Evolutionary conservation across 2,329 filamentous ascomycete species (phyloP), one percentile per base, ranked within the genome.

Genomic region (Beauveria rudraprayagi): DNA sequence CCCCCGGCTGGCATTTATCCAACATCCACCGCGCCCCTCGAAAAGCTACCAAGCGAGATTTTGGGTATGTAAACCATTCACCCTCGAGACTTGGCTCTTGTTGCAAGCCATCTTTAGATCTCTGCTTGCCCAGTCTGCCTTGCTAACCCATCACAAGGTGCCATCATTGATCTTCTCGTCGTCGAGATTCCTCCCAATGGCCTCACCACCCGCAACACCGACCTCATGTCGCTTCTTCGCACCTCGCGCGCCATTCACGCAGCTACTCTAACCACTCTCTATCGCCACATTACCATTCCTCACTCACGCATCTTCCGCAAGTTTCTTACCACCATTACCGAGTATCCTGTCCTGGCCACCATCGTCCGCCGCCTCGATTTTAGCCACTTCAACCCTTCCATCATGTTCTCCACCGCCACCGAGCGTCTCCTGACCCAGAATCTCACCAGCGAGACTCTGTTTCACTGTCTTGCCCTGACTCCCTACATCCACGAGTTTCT

Each of bases 301-400:
- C 90, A 92, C 77, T 93, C 90, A 28, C 80, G 86, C 63, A 91
- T 92, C 71, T 94, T 92, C 76, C 86, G 86, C 70, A 93, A 93
- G 74, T 91, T 92, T 67, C 81, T 92, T 54, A 78, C 80, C 62
- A 89, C 90, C 68, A 79, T 93, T 65, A 77, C 78, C 51, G 76
- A 82, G 62, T 86, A 92, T 70, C 83, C 85, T 2, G 78, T 85
- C 9, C 78, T 92, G 59, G 90, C 90, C 51, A 87, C 85, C 46
- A 85, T 92, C 67, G 89, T 93, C 50, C 85, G 88, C 62, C 87
- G 90, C 56, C 77, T 93, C 51, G 90, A 94, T 75, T 92, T 94
- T 69, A 92, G 89, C 64, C 90, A 92, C 77, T 92, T 92, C 75
- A 92, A 91, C 71, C 90, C 89, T 24, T 85, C 88, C 60, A 88